Percentiles rank a stretch among this genome's conserved stretches.
Conservation (phyloP, 495 filamentous ascomycete species). For the Pyronema domesticum region DNA sequence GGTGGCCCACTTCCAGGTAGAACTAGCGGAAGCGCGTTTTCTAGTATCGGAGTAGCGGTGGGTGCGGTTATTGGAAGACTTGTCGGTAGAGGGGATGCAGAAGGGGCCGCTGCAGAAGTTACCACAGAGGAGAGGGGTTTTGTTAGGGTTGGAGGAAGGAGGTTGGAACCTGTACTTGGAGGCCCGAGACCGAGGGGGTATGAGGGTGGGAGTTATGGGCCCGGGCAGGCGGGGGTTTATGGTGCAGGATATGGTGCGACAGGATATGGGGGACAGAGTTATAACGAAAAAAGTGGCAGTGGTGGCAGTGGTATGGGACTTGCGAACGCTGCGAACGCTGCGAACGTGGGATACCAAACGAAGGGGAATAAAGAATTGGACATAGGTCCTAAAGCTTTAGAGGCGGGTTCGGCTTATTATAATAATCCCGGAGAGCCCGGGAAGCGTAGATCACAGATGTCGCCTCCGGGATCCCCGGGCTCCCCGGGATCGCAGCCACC, state of each 20-base stretch:
- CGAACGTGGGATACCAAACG: too few species aligned
- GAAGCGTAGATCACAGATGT: too few species aligned
- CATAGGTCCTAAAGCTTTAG: too few species aligned
- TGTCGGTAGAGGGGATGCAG: conserved; percentile 10
- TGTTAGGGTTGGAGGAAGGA: conserved; percentile 19
- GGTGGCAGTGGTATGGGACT: conserved; percentile 3
- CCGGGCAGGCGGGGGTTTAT: conserved; percentile 11
- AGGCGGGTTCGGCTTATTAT: too few species aligned
- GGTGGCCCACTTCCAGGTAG: conserved; percentile 17
- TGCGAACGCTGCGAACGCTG: conserved; percentile 9
- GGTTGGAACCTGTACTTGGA: conserved; percentile 18
- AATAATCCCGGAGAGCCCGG: too few species aligned
- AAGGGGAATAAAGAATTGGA: too few species aligned
- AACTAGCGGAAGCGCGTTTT: not conserved
- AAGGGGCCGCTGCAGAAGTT: conserved; percentile 10
- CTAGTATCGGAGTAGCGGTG: conserved; percentile 10
- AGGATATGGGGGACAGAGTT: not conserved
- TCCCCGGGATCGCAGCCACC: conserved; percentile 6
- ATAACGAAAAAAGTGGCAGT: conserved; percentile 15
- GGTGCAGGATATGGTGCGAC: conserved; percentile 11
- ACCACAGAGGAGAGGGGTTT: conserved; percentile 15
- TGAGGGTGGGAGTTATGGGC: too few species aligned
- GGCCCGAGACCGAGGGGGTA: conserved; percentile 13
- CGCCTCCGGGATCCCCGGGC: too few species aligned
- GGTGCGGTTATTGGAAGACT: conserved; percentile 8